phyloP scores from a whole-genome alignment of 768 basidiomycete species.

The Dictyophora rubrovolvata region DNA sequence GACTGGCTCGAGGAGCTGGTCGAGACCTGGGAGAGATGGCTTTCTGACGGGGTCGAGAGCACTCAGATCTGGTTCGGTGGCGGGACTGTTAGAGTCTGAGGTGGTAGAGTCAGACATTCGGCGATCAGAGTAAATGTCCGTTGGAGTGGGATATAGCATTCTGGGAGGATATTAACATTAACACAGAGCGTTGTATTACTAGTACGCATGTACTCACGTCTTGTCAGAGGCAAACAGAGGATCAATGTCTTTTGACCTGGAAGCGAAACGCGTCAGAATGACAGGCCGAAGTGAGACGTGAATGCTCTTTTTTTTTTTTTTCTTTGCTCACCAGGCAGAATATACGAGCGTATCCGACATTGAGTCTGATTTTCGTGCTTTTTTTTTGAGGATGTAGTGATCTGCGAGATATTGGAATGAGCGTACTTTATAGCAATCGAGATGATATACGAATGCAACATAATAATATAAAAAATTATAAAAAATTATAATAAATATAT shows the following conservation, averaged over 20 bases:
- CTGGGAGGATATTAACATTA: no score
- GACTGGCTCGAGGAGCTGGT: constrained; percentile 5
- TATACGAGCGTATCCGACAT: constrained; percentile 7
- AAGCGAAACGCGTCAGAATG: neutral
- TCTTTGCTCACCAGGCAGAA: constrained; percentile 3
- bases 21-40: constrained; percentile 9
- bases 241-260: constrained; percentile 7
- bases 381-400: no score
- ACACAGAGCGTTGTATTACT: no score
- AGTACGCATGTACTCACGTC: no score
- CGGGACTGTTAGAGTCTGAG: constrained; percentile 1
- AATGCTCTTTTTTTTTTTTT: no score
- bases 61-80: constrained; percentile 2
- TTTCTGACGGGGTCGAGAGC: constrained; percentile 4
- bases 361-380: neutral
- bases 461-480: no score
- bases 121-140: constrained; percentile 47
- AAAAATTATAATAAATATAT: no score
- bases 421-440: no score
- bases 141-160: constrained; percentile 27
- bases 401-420: no score
- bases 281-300: no score
- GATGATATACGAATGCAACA: no score
- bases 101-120: constrained; percentile 66
- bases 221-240: constrained; percentile 1